phyloP scores from a whole-genome alignment of 345 rosid species.

The Rubroshorea leprosula region DNA sequence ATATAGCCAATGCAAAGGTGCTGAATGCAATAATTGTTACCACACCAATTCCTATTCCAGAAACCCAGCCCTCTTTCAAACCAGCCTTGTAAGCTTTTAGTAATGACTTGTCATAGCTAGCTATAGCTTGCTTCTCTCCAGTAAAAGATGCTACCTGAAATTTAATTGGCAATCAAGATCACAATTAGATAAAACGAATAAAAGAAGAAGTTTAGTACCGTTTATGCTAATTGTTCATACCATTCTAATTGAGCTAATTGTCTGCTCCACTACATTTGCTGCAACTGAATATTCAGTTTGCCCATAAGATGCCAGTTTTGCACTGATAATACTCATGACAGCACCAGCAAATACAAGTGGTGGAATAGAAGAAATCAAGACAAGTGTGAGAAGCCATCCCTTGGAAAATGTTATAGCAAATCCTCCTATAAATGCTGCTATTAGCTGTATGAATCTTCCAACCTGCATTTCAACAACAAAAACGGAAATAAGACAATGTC shows the following conservation, averaged over 20 bases:
- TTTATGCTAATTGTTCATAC: constrained; percentile 29
- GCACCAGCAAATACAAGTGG: constrained; percentile 59
- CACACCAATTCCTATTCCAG: constrained; percentile 65
- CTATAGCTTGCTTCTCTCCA: constrained; percentile 70
- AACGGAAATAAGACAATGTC: neutral
- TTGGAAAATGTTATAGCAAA: constrained; percentile 58
- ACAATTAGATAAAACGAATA: neutral
- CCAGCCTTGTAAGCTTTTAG: constrained; percentile 58
- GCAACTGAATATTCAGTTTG: constrained; percentile 67
- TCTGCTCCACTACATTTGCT: constrained; percentile 63
- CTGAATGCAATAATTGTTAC: constrained; percentile 35
- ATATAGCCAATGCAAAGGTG: constrained; percentile 62
- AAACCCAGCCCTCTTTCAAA: constrained; percentile 47
- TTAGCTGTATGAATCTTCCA: constrained; percentile 71
- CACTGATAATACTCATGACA: constrained; percentile 34
- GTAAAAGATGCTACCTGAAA: constrained; percentile 82
- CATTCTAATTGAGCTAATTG: constrained; percentile 72
- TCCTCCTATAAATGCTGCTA: constrained; percentile 69
- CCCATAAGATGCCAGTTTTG: constrained; percentile 56
- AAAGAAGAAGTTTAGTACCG: neutral
- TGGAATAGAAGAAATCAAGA: constrained; percentile 64
- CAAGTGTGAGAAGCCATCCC: constrained; percentile 84
- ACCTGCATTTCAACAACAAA: constrained; percentile 36
- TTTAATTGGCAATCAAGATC: neutral
- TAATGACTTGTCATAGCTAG: constrained; percentile 48